Percentiles rank a stretch among this genome's conserved stretches.
Conservation (phyloP, 805 yeast genomes). For the Danielia reshetovae region DNA sequence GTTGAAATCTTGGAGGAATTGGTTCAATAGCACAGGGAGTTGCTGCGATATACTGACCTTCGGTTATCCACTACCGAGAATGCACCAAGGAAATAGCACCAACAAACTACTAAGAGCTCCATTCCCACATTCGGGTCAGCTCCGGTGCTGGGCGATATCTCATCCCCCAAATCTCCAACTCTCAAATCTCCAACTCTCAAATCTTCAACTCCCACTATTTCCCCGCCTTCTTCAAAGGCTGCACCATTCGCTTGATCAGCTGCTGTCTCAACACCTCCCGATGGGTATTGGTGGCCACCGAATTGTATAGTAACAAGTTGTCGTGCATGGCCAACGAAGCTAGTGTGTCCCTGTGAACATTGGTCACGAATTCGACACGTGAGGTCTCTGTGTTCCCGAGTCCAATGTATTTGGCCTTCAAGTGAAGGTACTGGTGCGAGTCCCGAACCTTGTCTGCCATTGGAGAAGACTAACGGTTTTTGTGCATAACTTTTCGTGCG, state of each 20-base stretch:
- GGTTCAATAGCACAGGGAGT: too few species aligned
- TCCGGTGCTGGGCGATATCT: too few species aligned
- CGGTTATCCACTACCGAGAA: too few species aligned
- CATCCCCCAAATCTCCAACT: too few species aligned
- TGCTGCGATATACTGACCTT: too few species aligned
- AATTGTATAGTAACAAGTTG: conserved; percentile 47
- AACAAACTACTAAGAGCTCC: too few species aligned
- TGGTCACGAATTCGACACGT: conserved; percentile 62
- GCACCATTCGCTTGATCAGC: conserved; percentile 34
- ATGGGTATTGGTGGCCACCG: conserved; percentile 47
- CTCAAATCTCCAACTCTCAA: too few species aligned
- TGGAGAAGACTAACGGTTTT: too few species aligned
- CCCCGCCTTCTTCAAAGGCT: conserved; percentile 11
- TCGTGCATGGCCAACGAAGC: conserved; percentile 61
- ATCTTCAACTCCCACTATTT: background rate
- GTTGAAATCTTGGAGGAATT: too few species aligned
- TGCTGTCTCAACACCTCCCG: conserved; percentile 26
- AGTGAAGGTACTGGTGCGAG: conserved; percentile 49
- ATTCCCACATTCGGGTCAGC: too few species aligned
- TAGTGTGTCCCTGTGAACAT: conserved; percentile 63
- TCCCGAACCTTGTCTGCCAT: conserved; percentile 68
- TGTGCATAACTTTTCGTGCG: too few species aligned
- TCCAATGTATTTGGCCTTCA: conserved; percentile 64
- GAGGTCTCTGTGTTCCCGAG: conserved; percentile 73
- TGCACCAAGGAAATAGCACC: too few species aligned